Conservation (phyloP, 306 rosid genomes). For the Casuarina cunninghamiana region DNA sequence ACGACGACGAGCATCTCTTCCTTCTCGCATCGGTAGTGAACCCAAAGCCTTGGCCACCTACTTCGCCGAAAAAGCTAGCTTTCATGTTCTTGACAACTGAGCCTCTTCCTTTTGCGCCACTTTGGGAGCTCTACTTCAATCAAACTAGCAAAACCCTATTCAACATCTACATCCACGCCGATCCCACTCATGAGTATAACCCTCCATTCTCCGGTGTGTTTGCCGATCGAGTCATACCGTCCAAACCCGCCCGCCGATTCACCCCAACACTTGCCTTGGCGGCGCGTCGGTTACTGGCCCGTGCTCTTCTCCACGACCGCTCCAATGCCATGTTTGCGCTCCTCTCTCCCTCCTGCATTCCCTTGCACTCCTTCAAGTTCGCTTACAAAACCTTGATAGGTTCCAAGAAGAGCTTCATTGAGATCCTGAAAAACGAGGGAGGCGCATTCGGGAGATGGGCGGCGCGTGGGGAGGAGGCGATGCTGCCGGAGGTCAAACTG, state of each 20-base stretch:
- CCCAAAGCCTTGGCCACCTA: slow-evolving; percentile 30
- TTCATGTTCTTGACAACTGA: slow-evolving; percentile 64
- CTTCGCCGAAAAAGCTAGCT: slow-evolving; percentile 42
- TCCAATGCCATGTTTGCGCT: slow-evolving; percentile 60
- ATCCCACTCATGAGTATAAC: slow-evolving; percentile 45
- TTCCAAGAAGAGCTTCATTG: slow-evolving; percentile 60
- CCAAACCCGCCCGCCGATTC: slow-evolving; percentile 41
- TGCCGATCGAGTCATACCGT: slow-evolving; percentile 45
- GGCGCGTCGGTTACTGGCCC: slow-evolving; percentile 58
- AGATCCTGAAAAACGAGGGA: slow-evolving; percentile 47
- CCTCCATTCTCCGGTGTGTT: slow-evolving; percentile 61
- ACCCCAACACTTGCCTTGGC: slow-evolving; percentile 55
- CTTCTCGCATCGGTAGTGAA: slow-evolving; percentile 39
- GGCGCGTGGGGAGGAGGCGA: slow-evolving; percentile 59
- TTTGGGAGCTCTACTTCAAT: slow-evolving; percentile 62
- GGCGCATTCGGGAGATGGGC: slow-evolving; percentile 56
- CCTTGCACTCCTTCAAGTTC: slow-evolving; percentile 65
- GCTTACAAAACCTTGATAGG: slow-evolving; percentile 40
- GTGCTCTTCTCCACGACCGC: slow-evolving; percentile 55
- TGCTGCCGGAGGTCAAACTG: slow-evolving; percentile 58
- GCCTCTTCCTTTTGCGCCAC: slow-evolving; percentile 63
- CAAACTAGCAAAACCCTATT: slow-evolving; percentile 31
- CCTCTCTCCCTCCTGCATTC: slow-evolving; percentile 60
- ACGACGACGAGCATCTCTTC: slow-evolving; percentile 39
- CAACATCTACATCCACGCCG: slow-evolving; percentile 70